Evolutionary conservation across 192 early-diverging fungal genomes (phyloP).

Genomic region (Dispira simplex): DNA sequence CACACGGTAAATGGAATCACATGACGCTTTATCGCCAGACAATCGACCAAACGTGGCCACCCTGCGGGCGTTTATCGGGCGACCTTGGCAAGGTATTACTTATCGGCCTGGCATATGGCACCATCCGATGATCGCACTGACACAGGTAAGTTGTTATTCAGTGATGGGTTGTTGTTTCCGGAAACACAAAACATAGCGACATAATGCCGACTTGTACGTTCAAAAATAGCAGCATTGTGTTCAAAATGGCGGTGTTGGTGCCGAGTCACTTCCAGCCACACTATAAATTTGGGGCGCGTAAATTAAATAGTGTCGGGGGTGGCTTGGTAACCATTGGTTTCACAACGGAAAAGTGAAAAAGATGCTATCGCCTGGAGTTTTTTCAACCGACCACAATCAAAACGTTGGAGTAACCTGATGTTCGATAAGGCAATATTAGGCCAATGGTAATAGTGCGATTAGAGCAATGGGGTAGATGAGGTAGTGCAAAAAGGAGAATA

Average conservation of each 20-base stretch:
- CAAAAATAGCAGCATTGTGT: neutral
- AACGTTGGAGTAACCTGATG: no score
- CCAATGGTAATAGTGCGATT: no score
- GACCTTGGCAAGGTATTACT: conserved; percentile 60
- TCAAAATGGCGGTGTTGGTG: neutral
- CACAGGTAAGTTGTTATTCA: conserved; percentile 16
- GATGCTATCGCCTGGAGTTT: no score
- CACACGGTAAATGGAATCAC: no score
- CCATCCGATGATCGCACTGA: conserved; percentile 73
- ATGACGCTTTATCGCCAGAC: conserved; percentile 13
- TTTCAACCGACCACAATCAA: no score
- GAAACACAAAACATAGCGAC: neutral
- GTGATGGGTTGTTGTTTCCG: neutral
- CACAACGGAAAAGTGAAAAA: no score
- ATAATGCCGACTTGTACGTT: neutral
- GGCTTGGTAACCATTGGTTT: neutral
- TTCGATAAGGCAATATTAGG: no score
- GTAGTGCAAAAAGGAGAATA: no score
- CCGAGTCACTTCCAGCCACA: neutral
- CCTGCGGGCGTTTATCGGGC: conserved; percentile 56
- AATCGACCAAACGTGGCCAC: conserved; percentile 59
- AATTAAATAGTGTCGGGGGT: neutral
- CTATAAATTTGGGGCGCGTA: neutral
- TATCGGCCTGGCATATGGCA: conserved; percentile 78
- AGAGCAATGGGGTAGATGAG: no score